A percentile compares a stretch with the other conserved stretches of the same genome.
These are phyloP conservation scores for Mrakia frigida DNA, from an alignment of 768 basidiomycete species.

Conservation along the genomic window DNA sequence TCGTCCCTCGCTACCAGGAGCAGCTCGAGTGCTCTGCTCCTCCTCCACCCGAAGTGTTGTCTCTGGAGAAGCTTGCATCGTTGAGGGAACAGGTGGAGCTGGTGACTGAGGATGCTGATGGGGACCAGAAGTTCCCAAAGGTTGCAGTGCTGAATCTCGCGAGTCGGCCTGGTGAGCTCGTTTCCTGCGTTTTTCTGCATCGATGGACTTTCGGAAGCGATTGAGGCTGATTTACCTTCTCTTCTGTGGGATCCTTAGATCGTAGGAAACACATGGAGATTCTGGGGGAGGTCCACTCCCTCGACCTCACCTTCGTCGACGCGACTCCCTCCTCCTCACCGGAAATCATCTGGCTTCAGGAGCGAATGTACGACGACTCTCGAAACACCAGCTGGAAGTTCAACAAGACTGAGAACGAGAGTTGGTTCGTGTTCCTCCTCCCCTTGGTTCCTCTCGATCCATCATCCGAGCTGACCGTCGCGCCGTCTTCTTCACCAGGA, in stretches of 20 bases:
- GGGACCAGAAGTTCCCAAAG: background rate
- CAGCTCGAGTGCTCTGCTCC: background rate
- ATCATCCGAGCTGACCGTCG: background rate
- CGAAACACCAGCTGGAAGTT: background rate
- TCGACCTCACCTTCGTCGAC: background rate
- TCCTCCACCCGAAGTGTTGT: background rate
- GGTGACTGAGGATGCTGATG: background rate
- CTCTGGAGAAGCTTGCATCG: background rate
- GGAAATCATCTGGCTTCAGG: background rate
- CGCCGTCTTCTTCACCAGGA: background rate
- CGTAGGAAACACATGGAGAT: background rate
- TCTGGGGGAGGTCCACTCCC: background rate
- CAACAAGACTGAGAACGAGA: background rate
- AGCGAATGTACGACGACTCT: background rate
- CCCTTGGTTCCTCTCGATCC: background rate
- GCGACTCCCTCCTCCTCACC: background rate
- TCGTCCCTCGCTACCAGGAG: background rate
- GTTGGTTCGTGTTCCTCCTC: background rate
- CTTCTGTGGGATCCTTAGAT: background rate
- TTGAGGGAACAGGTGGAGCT: background rate
- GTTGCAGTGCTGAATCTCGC: background rate
- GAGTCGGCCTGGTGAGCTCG: background rate
- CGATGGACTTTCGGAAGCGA: no score
- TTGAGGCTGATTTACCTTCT: no score
- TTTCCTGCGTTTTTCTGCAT: background rate